Conservation (phyloP, 225 moss, liverwort and hornwort genomes). For the Ulota crispa region DNA sequence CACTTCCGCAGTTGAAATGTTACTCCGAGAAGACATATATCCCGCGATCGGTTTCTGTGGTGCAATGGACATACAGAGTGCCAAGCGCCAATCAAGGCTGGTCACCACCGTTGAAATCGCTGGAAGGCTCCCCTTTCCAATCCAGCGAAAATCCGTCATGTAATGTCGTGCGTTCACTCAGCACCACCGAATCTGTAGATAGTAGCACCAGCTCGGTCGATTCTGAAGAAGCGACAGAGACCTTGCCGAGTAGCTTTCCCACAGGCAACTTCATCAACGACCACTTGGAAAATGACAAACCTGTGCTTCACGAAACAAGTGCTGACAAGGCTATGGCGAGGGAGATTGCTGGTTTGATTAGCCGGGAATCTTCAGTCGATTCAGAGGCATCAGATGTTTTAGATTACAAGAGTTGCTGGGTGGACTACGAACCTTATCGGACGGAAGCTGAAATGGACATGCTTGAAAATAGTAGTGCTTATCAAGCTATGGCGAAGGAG, state of each 20-base stretch:
- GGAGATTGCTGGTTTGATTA: constrained; percentile 36
- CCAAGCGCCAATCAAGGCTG: constrained; percentile 1
- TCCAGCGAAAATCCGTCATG: constrained; percentile 9
- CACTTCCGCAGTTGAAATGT: constrained; percentile 25
- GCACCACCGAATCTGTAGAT: constrained; percentile 25
- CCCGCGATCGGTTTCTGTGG: constrained; percentile 27
- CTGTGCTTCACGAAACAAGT: constrained; percentile 22
- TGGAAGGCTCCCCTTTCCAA: not conserved
- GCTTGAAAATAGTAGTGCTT: constrained; percentile 29
- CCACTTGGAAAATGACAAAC: constrained; percentile 25
- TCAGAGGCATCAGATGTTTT: constrained; percentile 1
- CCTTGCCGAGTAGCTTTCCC: constrained; percentile 25
- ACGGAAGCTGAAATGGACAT: constrained; percentile 3
- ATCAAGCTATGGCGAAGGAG: constrained; percentile 39
- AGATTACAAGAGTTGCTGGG: constrained; percentile 28
- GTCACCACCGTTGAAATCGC: constrained; percentile 10
- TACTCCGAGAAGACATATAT: constrained; percentile 33
- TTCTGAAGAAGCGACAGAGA: constrained; percentile 18
- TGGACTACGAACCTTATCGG: not conserved
- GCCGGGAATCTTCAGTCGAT: not conserved
- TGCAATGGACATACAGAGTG: constrained; percentile 15
- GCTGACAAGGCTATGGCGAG: constrained; percentile 40
- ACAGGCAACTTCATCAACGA: constrained; percentile 27
- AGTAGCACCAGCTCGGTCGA: constrained; percentile 21
- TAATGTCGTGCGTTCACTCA: not conserved